Percentiles rank a stretch among this genome's conserved stretches.
Conservation (phyloP, 2,329 filamentous ascomycete genomes). For the Xylaria sp. region DNA sequence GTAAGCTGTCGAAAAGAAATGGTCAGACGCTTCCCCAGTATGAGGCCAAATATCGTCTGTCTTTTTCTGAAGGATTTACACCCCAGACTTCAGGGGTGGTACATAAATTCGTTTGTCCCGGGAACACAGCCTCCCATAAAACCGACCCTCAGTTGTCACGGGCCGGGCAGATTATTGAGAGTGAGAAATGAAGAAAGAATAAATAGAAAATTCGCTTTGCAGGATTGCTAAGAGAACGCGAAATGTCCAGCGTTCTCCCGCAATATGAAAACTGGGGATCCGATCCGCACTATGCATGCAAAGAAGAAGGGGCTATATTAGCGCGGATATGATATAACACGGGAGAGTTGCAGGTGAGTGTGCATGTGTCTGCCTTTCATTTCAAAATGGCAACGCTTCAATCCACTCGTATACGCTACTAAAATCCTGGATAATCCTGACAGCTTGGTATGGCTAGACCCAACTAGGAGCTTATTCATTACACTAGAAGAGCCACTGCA, state of each 20-base stretch:
- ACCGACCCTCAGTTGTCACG: constrained; percentile 6
- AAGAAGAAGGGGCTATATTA: constrained; percentile 32
- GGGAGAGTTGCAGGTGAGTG: constrained; percentile 23
- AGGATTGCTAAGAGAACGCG: constrained; percentile 20
- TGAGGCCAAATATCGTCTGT: constrained; percentile 34
- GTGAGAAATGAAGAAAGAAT: constrained; percentile 23
- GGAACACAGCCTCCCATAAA: constrained; percentile 29
- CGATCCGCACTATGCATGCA: constrained; percentile 39
- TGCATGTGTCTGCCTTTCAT: constrained; percentile 32
- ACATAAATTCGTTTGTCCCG: constrained; percentile 18
- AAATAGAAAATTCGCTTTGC: constrained; percentile 20
- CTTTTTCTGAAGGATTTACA: constrained; percentile 36
- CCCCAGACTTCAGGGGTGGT: constrained; percentile 37
- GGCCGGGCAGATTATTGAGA: background rate
- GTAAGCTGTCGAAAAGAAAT: constrained; percentile 18
- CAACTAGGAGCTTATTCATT: constrained; percentile 22
- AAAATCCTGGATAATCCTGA: constrained; percentile 33
- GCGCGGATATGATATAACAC: constrained; percentile 28
- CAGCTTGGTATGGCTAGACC: constrained; percentile 17
- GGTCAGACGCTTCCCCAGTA: constrained; percentile 31
- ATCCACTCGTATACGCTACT: constrained; percentile 30
- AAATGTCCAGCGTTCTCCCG: constrained; percentile 26
- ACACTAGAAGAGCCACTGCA: constrained; percentile 6
- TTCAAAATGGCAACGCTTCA: constrained; percentile 33
- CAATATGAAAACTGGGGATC: constrained; percentile 41